A percentile compares a stretch with the other conserved stretches of the same genome.
These are phyloP conservation scores for Diversispora epigaea DNA, from an alignment of 192 early-diverging fungal species.

Conservation along the genomic window DNA sequence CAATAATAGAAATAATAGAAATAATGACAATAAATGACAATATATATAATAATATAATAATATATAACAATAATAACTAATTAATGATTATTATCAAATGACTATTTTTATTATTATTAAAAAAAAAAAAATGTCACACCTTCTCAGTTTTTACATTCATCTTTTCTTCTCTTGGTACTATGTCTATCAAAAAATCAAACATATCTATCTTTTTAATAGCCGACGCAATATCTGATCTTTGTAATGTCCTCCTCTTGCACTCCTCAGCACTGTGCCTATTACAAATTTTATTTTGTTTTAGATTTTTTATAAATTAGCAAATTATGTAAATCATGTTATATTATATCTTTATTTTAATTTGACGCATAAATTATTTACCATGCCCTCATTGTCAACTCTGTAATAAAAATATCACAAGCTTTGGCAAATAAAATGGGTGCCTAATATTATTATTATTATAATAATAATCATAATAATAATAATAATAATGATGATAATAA, in stretches of 20 bases:
- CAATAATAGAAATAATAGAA: too few species aligned
- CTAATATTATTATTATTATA: too few species aligned
- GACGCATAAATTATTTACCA: constrained; percentile 48
- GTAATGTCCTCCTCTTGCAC: constrained; percentile 93
- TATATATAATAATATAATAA: not conserved
- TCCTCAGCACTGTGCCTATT: constrained; percentile 90
- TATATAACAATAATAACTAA: not conserved
- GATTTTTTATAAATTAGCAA: not conserved
- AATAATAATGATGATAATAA: constrained; percentile 30
- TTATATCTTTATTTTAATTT: not conserved
- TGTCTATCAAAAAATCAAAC: constrained; percentile 98
- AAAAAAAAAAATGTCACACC: not conserved
- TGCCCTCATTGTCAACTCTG: constrained; percentile 79
- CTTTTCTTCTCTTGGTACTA: constrained; percentile 87
- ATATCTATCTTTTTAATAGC: constrained; percentile 88
- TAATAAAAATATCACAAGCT: constrained; percentile 97
- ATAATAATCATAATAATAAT: constrained; percentile 23
- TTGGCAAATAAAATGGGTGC: constrained; percentile 93
- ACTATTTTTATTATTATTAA: not conserved
- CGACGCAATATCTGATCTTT: constrained; percentile 85
- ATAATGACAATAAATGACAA: too few species aligned
- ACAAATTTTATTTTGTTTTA: not conserved
- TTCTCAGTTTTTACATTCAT: constrained; percentile 8
- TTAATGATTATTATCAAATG: not conserved
- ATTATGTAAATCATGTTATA: not conserved